Conservation (phyloP, 352 stramenopile genomes). For the Nannochloropsis limnetica region DNA sequence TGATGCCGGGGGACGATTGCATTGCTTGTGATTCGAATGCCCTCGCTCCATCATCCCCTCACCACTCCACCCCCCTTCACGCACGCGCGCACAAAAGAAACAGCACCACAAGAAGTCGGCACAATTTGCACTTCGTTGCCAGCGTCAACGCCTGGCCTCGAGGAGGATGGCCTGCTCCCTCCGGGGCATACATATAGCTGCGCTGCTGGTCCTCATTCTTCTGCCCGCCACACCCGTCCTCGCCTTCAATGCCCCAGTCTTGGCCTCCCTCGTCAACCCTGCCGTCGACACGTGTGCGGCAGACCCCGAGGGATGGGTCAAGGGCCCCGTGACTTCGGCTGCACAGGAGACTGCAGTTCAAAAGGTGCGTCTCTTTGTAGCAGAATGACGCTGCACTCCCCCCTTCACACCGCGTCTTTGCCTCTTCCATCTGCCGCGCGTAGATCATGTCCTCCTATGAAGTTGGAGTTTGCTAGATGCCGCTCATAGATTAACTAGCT, state of each 20-base stretch:
- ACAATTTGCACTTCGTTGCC: not conserved
- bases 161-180: not conserved
- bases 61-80: not conserved
- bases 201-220: not conserved
- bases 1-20: not conserved
- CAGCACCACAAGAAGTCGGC: not conserved
- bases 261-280: not conserved
- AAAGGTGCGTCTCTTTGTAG: not conserved
- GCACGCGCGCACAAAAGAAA: no score
- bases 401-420: not conserved
- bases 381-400: not conserved
- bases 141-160: not conserved
- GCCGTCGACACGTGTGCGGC: constrained; percentile 5
- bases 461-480: not conserved
- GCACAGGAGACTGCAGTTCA: constrained; percentile 3
- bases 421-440: not conserved
- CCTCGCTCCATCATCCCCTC: not conserved
- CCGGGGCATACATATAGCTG: not conserved
- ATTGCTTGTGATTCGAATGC: not conserved
- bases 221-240: not conserved
- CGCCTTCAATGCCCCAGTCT: constrained; percentile 32
- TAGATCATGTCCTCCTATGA: not conserved
- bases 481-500: not conserved
- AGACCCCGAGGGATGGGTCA: constrained; percentile 17
- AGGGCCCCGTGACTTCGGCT: not conserved